Evolutionary conservation across 352 stramenopile genomes (phyloP), one percentile per base, ranked within the genome.

Genomic region (Phytophthora aleatoria): DNA sequence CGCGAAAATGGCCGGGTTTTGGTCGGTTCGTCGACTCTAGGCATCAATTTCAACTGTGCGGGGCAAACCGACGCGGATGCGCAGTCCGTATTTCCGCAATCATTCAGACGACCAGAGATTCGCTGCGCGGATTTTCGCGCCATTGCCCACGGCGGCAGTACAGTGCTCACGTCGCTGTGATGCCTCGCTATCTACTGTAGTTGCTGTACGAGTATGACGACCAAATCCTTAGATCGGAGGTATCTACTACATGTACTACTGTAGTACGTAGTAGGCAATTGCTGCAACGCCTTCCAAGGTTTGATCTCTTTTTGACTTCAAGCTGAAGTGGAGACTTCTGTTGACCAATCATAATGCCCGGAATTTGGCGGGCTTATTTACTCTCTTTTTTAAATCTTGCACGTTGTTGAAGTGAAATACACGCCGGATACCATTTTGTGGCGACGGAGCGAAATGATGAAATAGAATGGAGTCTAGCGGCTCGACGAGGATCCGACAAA

Each of bases 61-160:
- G 20, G 13, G 13, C 12, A 43, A 43, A 10, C 2, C 36, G 4
- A 43, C 11, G 12, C 36, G 15, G 59, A 61, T 67, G 50, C 15
- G 59, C 35, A 61, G 52, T 53, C 60, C 60, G 51, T 67, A 67
- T 38, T 35, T 52, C 51, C 16, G 43, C 60, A 62, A 67, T 54
- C 58, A 66, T 66, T 66, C 57, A 24, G 57, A 33, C 5, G n/a
- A 36, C 9, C 15, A 16, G 20, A 31, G 36, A 16, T 30, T 58
- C 44, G n/a, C 42, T 48, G 27, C 27, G 27, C 36, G 15, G 5
- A 20, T 20, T 43, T 43, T 20, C 15, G 3, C 36, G 12, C 35
- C 10, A 20, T 43, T 2, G 11, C 12, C 36, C 11, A 16, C 2
- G 36, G 36, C 36, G 36, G 15, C 36, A 20, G 36, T 42, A 11